Conservation (phyloP, 805 yeast species). For the Cyberlindnera maclurae region DNA sequence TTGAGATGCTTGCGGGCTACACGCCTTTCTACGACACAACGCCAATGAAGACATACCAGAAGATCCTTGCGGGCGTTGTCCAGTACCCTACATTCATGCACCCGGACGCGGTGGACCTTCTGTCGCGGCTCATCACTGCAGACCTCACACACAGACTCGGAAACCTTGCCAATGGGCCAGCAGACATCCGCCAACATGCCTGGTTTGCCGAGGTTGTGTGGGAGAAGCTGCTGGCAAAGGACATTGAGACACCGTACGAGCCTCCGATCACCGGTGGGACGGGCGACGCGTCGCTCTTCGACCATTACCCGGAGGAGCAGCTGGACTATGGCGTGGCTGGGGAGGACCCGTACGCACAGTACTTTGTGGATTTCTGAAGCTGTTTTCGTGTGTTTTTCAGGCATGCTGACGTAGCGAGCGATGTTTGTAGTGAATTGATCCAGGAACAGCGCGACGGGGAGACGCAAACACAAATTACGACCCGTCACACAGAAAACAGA, state of each 20-base stretch:
- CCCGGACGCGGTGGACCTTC: conserved; percentile 70
- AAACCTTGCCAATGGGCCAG: conserved; percentile 76
- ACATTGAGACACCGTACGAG: conserved; percentile 93
- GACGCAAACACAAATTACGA: no score
- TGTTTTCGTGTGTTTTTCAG: no score
- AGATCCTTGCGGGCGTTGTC: conserved; percentile 74
- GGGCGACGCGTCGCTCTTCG: conserved; percentile 84
- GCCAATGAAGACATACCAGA: conserved; percentile 92
- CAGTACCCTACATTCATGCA: conserved; percentile 72
- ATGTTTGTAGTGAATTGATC: no score
- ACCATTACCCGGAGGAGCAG: conserved; percentile 77
- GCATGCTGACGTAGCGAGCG: no score
- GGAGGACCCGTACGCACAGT: conserved; percentile 63
- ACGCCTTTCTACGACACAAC: conserved; percentile 92
- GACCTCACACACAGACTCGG: conserved; percentile 83
- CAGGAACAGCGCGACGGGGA: no score
- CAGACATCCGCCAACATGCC: conserved; percentile 78
- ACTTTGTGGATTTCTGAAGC: conserved; percentile 46
- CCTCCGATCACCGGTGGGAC: conserved; percentile 93
- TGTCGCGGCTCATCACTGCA: conserved; percentile 67
- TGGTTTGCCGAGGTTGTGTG: conserved; percentile 93
- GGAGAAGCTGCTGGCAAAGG: conserved; percentile 79
- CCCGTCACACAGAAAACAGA: no score
- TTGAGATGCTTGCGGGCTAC: conserved; percentile 92
- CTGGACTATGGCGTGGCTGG: conserved; percentile 76